These are phyloP conservation scores for Cytidiella melzeri DNA, from an alignment of 768 basidiomycete species.

Conservation along the genomic window DNA sequence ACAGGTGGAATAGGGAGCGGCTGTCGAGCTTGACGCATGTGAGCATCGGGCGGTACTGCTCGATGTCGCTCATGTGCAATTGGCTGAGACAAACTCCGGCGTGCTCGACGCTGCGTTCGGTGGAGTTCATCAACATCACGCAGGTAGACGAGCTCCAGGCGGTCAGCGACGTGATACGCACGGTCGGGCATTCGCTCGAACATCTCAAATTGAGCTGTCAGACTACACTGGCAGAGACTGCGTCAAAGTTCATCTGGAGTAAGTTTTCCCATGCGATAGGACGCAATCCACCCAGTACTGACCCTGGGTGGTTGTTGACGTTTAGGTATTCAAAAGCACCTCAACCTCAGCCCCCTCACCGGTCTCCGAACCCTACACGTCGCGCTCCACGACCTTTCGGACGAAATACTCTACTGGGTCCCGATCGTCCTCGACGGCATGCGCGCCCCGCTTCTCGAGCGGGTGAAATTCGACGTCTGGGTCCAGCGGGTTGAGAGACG, in stretches of 20 bases:
- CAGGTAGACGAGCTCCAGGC: no score
- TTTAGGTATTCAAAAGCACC: background rate
- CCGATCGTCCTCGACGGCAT: background rate
- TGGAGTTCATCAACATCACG: no score
- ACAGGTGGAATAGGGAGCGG: background rate
- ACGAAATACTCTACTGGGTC: constrained; percentile 2
- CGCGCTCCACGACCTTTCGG: background rate
- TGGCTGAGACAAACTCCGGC: no score
- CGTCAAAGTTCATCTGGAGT: no score
- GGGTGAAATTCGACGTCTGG: background rate
- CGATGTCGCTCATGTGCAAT: background rate
- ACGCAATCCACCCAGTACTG: background rate
- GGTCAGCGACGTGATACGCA: no score
- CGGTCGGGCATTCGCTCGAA: no score
- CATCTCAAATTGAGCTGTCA: no score
- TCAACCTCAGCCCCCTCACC: background rate
- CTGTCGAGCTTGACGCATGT: background rate
- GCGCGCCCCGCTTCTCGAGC: background rate
- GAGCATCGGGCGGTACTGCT: background rate
- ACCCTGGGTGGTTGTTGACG: background rate
- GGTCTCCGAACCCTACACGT: background rate
- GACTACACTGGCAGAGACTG: no score
- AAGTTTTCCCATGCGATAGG: background rate
- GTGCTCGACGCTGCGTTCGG: no score
- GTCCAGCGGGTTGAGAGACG: no score